Evolutionary conservation across 805 yeast genomes (phyloP).

Genomic region (Barnettozyma siamensis): DNA sequence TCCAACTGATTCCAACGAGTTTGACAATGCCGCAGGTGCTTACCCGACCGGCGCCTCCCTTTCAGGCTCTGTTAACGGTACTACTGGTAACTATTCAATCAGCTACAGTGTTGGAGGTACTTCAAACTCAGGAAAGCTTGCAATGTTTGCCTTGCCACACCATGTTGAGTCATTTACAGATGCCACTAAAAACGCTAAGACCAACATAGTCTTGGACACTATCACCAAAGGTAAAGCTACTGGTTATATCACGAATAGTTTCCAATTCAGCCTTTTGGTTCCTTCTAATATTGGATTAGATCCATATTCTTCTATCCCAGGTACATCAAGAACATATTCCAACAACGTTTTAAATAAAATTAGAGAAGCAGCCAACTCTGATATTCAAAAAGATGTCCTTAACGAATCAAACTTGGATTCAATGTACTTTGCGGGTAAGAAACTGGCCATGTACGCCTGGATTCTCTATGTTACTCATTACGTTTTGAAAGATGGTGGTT

Average conservation of each 20-base stretch:
- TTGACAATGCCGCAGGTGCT: conserved; percentile 60
- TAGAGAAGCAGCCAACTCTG: conserved; percentile 29
- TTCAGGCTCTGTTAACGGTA: conserved; percentile 34
- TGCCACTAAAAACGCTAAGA: conserved; percentile 24
- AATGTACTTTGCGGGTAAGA: conserved; percentile 88
- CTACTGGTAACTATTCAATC: conserved; percentile 37
- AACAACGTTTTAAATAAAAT: conserved; percentile 26
- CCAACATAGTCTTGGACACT: conserved; percentile 39
- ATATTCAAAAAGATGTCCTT: conserved; percentile 34
- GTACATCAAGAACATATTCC: conserved; percentile 26
- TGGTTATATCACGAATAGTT: conserved; percentile 37
- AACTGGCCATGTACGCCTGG: conserved; percentile 85
- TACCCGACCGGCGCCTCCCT: conserved; percentile 46
- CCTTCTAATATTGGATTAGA: conserved; percentile 41
- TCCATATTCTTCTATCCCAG: conserved; percentile 33
- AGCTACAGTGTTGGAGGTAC: conserved; percentile 39
- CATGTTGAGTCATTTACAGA: conserved; percentile 41
- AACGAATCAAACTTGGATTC: conserved; percentile 60
- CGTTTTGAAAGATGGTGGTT: conserved; percentile 48
- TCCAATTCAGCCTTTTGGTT: conserved; percentile 38
- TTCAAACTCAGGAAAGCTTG: conserved; percentile 36
- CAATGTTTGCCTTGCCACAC: conserved; percentile 67
- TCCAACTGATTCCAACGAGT: conserved; percentile 39
- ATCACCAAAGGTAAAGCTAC: conserved; percentile 44
- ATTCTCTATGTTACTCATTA: conserved; percentile 67